These are phyloP conservation scores for Colletotrichum sp. DNA, from an alignment of 2,329 filamentous ascomycete species.

Conservation along the genomic window DNA sequence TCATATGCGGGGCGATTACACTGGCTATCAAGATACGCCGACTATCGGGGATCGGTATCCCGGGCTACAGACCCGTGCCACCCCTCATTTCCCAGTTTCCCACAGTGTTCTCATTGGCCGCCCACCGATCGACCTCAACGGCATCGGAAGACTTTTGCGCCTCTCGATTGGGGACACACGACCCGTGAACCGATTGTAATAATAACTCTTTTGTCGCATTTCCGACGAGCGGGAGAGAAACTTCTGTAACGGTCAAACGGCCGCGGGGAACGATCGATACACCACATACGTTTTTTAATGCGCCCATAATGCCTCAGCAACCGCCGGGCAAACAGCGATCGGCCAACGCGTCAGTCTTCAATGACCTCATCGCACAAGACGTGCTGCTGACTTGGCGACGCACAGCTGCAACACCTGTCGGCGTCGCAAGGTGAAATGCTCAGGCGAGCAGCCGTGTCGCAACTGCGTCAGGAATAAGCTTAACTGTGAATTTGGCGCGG, in stretches of 20 bases:
- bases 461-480: conserved; percentile 36
- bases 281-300: neutral
- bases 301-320: conserved; percentile 9
- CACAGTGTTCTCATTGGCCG: neutral
- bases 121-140: neutral
- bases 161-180: neutral
- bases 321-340: conserved; percentile 6
- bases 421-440: conserved; percentile 39
- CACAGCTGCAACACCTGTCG: conserved; percentile 28
- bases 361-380: neutral
- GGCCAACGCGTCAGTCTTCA: conserved; percentile 17
- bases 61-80: neutral
- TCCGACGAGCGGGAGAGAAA: neutral
- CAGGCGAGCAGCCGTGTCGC: conserved; percentile 34
- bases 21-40: neutral
- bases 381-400: neutral
- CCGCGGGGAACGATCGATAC: neutral
- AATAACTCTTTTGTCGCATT: neutral
- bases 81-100: neutral
- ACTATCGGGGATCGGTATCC: neutral
- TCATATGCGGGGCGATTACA: neutral
- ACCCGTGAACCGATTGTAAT: neutral
- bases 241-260: neutral
- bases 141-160: neutral
- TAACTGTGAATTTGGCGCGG: conserved; percentile 34